Conservation (phyloP, 306 rosid genomes). For the Trichosanthes truncata region DNA sequence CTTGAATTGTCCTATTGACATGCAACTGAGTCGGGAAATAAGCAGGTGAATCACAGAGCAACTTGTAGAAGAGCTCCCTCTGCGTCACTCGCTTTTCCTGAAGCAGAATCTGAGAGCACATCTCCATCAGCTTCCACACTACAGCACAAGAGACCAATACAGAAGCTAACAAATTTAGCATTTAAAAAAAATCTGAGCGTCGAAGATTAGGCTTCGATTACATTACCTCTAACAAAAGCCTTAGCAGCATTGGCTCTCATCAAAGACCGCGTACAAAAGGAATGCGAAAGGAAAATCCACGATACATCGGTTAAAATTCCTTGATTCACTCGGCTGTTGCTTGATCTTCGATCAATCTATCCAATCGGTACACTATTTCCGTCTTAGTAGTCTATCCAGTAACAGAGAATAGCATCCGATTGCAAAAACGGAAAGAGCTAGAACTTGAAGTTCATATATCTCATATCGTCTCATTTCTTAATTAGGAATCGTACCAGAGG, state of each 20-base stretch:
- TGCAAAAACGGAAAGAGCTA: not conserved
- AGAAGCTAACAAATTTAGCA: not conserved
- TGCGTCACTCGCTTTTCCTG: constrained; percentile 75
- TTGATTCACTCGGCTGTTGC: constrained; percentile 51
- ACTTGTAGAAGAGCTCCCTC: constrained; percentile 85
- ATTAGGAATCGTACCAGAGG: constrained; percentile 40
- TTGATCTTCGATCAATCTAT: constrained; percentile 51
- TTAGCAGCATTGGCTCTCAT: constrained; percentile 55
- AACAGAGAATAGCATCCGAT: not conserved
- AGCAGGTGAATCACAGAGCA: constrained; percentile 61
- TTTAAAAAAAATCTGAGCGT: not conserved
- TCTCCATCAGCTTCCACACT: constrained; percentile 94
- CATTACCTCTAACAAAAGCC: constrained; percentile 71
- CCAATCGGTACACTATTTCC: not conserved
- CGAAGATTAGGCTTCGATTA: not conserved
- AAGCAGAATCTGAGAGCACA: constrained; percentile 62
- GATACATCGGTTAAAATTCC: constrained; percentile 51
- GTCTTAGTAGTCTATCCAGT: not conserved
- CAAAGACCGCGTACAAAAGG: constrained; percentile 59
- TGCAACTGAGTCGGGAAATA: constrained; percentile 65
- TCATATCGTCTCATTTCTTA: not conserved
- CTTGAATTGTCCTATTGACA: constrained; percentile 81
- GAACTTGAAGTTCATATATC: not conserved
- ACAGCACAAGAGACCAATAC: not conserved
- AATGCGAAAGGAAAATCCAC: constrained; percentile 54